Base-by-base conservation (phyloP, 345 rosid genomes). In the Eucalyptus erythrocorys region DNA sequence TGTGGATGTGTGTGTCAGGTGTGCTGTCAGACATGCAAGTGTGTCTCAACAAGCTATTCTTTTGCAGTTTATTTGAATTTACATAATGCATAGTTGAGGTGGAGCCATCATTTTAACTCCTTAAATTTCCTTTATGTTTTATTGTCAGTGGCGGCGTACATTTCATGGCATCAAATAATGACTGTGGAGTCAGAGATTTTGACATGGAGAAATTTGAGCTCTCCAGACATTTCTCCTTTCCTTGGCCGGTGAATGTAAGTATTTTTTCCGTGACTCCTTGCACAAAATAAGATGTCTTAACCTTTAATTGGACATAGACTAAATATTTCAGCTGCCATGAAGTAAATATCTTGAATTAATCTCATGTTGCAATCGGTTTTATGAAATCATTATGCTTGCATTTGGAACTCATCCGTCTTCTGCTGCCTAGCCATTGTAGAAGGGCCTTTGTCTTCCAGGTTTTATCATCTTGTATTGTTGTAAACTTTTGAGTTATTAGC, bases 201-300 rank as follows among this genome's bases (percentile, higher is more conserved):
- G 96, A 93, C 87, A 92, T 94, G 95, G 95, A 94, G 88, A 92
- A 90, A 87, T 94, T 91, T 91, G 90, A 88, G 87, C 92, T 91
- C 43, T 89, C 89, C 87, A 94, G 92, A 89, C 93, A 92, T 90
- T 92, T 93, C 86, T 24, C 86, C 57, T 94, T 89, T 85, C 91
- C 92, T 30, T 94, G 96, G 96, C 94, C 95, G 7, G 96, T 94
- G 85, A 94, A 94, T 87, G 94, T 94, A 88, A 92, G 94, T 88
- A 57, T 32, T 88, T 61, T 61, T 61, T 55, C 85, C 57, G 8
- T 30, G 53, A 27, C 30, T 22, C 14, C 34, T 49, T n/a, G 51
- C 53, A 27, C 24, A 26, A 80, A 48, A 49, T 32, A 48, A 15
- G 59, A 76, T 59, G 27, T 45, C 19, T 48, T 32, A 76, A 48